A percentile compares a stretch with the other conserved stretches of the same genome.
These are phyloP conservation scores for Ascochyta fabae DNA, from an alignment of 2,329 filamentous ascomycete genomes.

Conservation along the genomic window DNA sequence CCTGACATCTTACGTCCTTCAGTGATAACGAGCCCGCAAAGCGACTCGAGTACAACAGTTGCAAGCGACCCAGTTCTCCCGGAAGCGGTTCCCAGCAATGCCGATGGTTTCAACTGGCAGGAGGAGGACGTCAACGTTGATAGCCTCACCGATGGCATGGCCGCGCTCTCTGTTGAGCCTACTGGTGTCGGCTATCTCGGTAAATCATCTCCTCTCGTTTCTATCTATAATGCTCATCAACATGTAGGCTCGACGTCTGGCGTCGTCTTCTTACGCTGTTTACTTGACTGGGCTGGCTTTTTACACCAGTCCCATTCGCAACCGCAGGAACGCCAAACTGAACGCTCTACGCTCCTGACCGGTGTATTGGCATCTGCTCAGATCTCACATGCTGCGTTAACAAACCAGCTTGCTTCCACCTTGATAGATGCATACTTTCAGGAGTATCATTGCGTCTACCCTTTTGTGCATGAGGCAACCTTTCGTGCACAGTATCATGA, in stretches of 20 bases:
- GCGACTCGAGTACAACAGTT: slow-evolving; percentile 12
- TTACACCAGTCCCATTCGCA: slow-evolving; percentile 30
- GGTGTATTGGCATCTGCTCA: slow-evolving; percentile 29
- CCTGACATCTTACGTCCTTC: slow-evolving; percentile 15
- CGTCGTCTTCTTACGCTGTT: slow-evolving; percentile 33
- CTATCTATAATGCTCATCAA: slow-evolving; percentile 1
- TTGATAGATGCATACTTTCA: slow-evolving; percentile 34
- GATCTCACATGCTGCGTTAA: slow-evolving; percentile 31
- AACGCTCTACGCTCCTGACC: slow-evolving; percentile 21
- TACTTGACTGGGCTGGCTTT: slow-evolving; percentile 37
- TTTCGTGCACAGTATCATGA: slow-evolving; percentile 38
- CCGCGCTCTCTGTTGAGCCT: slow-evolving; percentile 35
- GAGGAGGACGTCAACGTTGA: slow-evolving; percentile 30
- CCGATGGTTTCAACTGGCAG: slow-evolving; percentile 36
- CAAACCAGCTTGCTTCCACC: slow-evolving; percentile 28
- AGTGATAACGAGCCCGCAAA: slow-evolving; percentile 20
- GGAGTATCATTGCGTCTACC: slow-evolving; percentile 34
- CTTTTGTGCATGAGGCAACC: slow-evolving; percentile 35
- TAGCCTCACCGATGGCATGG: slow-evolving; percentile 36
- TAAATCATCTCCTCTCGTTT: not conserved
- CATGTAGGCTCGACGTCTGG: slow-evolving; percentile 31
- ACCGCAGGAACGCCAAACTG: slow-evolving; percentile 10
- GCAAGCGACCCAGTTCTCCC: slow-evolving; percentile 27
- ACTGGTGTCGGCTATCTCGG: slow-evolving; percentile 36
- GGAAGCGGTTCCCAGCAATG: slow-evolving; percentile 33